Conservation (phyloP, 2,329 filamentous ascomycete species). For the Colletotrichum sp. region DNA sequence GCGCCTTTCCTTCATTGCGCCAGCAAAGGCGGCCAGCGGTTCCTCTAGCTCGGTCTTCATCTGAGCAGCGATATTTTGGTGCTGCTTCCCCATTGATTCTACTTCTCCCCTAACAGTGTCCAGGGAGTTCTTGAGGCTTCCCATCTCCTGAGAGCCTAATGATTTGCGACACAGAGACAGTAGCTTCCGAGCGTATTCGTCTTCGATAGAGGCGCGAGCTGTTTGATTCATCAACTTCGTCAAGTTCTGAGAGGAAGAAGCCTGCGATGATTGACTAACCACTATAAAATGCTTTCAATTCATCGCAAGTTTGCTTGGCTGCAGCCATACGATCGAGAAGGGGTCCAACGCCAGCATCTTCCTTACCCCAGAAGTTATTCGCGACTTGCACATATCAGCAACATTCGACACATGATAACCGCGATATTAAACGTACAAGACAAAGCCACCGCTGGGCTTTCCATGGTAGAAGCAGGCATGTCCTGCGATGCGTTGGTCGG, state of each 20-base stretch:
- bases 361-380: constrained; percentile 99
- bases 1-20: constrained; percentile 92
- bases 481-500: not conserved
- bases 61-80: constrained; percentile 86
- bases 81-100: constrained; percentile 92
- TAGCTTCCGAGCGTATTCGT: constrained; percentile 93
- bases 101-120: constrained; percentile 89
- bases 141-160: constrained; percentile 85
- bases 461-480: constrained; percentile 67
- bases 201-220: constrained; percentile 93
- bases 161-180: constrained; percentile 86
- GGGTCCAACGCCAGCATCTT: constrained; percentile 92
- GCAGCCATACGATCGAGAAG: constrained; percentile 93
- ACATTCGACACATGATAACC: not conserved
- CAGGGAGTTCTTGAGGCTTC: constrained; percentile 81
- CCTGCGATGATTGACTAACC: constrained; percentile 51
- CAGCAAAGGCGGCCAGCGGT: constrained; percentile 87
- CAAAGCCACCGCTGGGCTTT: constrained; percentile 68
- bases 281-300: constrained; percentile 89
- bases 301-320: constrained; percentile 93
- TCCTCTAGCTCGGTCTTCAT: constrained; percentile 98
- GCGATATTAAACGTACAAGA: constrained; percentile 59
- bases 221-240: not conserved
- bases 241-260: not conserved
- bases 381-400: constrained; percentile 68